Conservation (phyloP, 2,329 filamentous ascomycete genomes). For the Apiospora rasikravindrae region DNA sequence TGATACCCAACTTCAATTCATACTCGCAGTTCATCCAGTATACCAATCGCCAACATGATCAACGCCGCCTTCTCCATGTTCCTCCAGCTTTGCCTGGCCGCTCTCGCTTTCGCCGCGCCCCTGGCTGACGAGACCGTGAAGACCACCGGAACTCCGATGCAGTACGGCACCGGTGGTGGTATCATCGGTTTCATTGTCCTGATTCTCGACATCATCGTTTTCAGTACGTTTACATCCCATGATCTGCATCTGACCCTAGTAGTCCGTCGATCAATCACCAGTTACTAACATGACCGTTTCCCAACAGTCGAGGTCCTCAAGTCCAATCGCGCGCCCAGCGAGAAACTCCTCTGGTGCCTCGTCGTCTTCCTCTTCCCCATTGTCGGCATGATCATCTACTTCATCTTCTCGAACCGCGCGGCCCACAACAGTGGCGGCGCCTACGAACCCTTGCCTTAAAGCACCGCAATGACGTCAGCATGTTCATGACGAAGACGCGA, state of each 20-base stretch:
- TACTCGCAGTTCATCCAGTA: neutral
- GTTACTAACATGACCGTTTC: neutral
- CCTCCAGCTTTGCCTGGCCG: slow-evolving; percentile 58
- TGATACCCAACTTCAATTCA: neutral
- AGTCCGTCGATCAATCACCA: slow-evolving; percentile 24
- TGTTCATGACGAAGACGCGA: neutral
- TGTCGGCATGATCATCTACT: slow-evolving; percentile 66
- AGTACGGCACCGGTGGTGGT: slow-evolving; percentile 66
- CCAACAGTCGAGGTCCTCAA: slow-evolving; percentile 66
- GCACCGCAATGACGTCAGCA: neutral
- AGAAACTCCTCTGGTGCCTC: slow-evolving; percentile 67
- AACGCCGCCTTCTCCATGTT: slow-evolving; percentile 47
- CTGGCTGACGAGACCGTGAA: slow-evolving; percentile 44
- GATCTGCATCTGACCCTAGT: neutral
- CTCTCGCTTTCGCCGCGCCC: slow-evolving; percentile 55
- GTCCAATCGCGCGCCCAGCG: slow-evolving; percentile 61
- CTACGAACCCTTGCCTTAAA: slow-evolving; percentile 56
- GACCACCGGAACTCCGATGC: slow-evolving; percentile 52
- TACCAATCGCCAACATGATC: slow-evolving; percentile 32
- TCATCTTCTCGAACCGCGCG: slow-evolving; percentile 65
- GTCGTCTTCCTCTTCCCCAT: slow-evolving; percentile 70
- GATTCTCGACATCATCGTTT: slow-evolving; percentile 66
- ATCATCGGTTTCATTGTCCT: slow-evolving; percentile 66
- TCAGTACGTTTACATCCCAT: slow-evolving; percentile 54
- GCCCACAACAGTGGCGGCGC: slow-evolving; percentile 56